phyloP scores from a whole-genome alignment of 139 green algal species.

The Deuterostichococcus epilithicus region DNA sequence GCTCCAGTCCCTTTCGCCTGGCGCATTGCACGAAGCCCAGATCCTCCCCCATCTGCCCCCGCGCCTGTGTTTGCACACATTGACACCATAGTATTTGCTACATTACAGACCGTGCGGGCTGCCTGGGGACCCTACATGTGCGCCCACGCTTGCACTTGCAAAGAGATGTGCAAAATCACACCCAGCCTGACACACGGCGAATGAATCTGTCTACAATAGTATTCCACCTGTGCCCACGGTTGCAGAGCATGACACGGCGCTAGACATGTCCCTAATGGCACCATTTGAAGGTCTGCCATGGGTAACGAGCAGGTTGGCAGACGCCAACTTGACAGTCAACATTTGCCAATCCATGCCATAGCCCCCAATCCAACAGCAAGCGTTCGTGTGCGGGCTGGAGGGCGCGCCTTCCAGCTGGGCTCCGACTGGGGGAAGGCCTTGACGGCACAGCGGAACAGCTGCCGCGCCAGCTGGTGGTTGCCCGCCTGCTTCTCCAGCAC shows the following conservation, averaged over 20 bases:
- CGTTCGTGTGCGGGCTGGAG: background rate
- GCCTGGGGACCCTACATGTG: background rate
- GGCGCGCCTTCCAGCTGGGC: conserved; percentile 51
- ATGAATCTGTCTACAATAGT: background rate
- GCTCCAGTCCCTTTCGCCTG: background rate
- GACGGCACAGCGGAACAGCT: conserved; percentile 91
- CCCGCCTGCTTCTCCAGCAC: conserved; percentile 72
- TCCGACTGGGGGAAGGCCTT: conserved; percentile 74
- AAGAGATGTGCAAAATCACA: no score
- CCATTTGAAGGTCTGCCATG: background rate
- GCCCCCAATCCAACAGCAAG: background rate
- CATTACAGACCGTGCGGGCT: no score
- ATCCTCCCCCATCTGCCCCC: no score
- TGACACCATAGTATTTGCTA: background rate
- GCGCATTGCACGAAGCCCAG: background rate
- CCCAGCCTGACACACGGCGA: no score
- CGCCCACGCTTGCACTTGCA: no score
- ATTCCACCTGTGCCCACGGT: no score
- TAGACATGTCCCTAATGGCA: background rate
- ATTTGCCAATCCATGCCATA: background rate
- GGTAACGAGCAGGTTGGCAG: background rate
- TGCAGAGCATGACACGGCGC: background rate
- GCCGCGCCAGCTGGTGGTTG: conserved; percentile 69
- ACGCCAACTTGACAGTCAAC: background rate
- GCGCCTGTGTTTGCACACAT: background rate